Evolutionary conservation across 1,284 basidiomycete species (phyloP), one percentile per base, ranked within the genome.

Genomic region (Fomitopsis betulina): DNA sequence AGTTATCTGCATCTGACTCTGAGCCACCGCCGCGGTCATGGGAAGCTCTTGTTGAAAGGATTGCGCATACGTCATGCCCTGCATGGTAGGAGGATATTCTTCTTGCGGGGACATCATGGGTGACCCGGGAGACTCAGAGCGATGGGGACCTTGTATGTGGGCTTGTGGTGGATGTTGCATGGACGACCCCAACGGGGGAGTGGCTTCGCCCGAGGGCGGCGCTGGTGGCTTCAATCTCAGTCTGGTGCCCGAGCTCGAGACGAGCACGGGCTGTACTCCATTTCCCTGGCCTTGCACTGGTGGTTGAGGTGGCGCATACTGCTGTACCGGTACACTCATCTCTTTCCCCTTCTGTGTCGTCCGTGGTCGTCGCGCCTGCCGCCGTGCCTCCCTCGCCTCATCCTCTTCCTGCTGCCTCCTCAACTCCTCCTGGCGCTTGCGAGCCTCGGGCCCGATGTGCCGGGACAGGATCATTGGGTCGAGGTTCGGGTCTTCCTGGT

Each of bases 391-490:
- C 45, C 75, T 73, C 2, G 73, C 67, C 40, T 79, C 79, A 57
- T 80, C 76, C 54, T 80, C 79, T 30, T 67, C 70, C 52, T 69
- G 67, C 55, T 75, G 73, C 59, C 67, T 68, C 37, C 72, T 67
- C 56, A 80, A 78, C 2, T 76, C 76, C 47, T 79, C 76, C 53
- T 72, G 70, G 23, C 76, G 74, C 63, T 79, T 79, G 55, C 79
- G 76, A 53, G 77, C 76, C 10, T 71, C 64, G 19, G 79, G 72
- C 40, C 76, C 76, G 66, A 79, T 60, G 62, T 81, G 79, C 56
- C 77, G 76, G 50, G 80, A 80, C 51, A 67, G 67, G 43, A 78
- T 71, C 17, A 79, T 61, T 12, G 82, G 79, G 67, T 83, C 80
- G 56, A 73, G 53, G 40, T 68, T 67, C 58, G 75, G 71, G 63